Evolutionary conservation across 2,329 filamentous ascomycete species (phyloP), one percentile per base, ranked within the genome.

Genomic region (Leptographium procerum): DNA sequence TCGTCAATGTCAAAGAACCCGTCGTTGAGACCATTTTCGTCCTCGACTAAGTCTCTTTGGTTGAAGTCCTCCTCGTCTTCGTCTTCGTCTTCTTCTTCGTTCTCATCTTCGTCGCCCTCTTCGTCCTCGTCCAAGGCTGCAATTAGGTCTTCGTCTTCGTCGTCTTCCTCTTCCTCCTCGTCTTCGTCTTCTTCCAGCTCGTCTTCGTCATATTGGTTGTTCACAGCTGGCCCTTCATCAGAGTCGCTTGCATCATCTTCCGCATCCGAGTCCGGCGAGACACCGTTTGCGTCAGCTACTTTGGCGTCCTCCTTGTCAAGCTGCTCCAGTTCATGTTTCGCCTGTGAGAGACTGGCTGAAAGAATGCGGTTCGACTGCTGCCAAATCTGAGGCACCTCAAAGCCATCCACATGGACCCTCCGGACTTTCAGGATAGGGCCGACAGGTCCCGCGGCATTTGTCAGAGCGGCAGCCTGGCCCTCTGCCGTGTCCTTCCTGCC

Each of bases 1-100:
- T 95, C 85, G 66, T 97, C 91, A 66, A 99, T 92, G 19, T 90
- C 95, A 74, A 99, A 99, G 75, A 99, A 99, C 6, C 91, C 92
- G 68, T 99, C 94, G 67, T 99, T 97, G 34, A 99, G 82, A 8
- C 91, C 90, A 67, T 94, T 80, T 4, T 85, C 84, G 67, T 97
- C 91, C 65, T 85, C 78, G 10, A 84, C 74, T 60, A 86, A 86
- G 45, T 81, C 80, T 54, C 80, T 79, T 1, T 73, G 70, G 5
- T 75, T 70, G 51, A 77, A 73, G 24, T 79, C 78, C 1, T 74
- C 76, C 2, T 79, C 77, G 0, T 79, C 77, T 0, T 76, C 75
- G 0, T 72, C 70, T 1, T 74, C 73, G 1, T 75, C 73, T 0
- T 71, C 72, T 4, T 48, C 60, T 0, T 56, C 65, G 4, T 67